These are phyloP conservation scores for Chlorella sp. DNA, from an alignment of 139 green algal species.

Conservation along the genomic window DNA sequence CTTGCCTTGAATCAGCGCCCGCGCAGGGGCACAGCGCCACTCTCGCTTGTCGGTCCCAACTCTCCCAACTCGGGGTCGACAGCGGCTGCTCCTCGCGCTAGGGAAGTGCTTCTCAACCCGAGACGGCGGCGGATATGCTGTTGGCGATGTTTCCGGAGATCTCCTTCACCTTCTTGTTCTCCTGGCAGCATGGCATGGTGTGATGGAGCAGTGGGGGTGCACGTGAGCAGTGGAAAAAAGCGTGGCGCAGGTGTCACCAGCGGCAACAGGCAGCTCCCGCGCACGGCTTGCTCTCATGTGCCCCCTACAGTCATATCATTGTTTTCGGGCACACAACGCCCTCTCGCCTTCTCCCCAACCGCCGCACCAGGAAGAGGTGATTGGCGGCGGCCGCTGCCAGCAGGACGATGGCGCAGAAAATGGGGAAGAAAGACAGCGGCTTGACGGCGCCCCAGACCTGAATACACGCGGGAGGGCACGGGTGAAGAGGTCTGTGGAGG, in stretches of 20 bases:
- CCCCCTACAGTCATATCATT: neutral
- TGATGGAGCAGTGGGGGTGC: neutral
- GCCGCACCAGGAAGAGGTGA: constrained; percentile 24
- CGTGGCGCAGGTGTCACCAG: no score
- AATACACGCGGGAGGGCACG: neutral
- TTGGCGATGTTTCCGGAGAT: constrained; percentile 17
- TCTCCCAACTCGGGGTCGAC: no score
- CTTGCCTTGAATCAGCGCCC: no score
- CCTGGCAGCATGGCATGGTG: neutral
- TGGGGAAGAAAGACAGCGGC: constrained; percentile 24
- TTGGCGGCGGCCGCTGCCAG: constrained; percentile 3
- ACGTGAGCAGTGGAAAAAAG: neutral
- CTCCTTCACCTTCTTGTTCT: constrained; percentile 39
- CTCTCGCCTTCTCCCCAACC: neutral
- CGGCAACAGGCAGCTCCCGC: no score
- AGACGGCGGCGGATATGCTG: constrained; percentile 6
- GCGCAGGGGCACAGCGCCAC: no score
- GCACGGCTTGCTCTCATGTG: neutral
- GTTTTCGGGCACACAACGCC: neutral
- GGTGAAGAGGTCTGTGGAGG: no score
- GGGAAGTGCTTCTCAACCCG: no score
- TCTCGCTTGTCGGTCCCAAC: no score
- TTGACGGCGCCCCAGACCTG: constrained; percentile 28
- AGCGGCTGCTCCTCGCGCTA: no score
- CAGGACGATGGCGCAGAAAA: constrained; percentile 27